Base-by-base conservation (phyloP, 2,329 filamentous ascomycete genomes). In the Xylariaceae sp. region DNA sequence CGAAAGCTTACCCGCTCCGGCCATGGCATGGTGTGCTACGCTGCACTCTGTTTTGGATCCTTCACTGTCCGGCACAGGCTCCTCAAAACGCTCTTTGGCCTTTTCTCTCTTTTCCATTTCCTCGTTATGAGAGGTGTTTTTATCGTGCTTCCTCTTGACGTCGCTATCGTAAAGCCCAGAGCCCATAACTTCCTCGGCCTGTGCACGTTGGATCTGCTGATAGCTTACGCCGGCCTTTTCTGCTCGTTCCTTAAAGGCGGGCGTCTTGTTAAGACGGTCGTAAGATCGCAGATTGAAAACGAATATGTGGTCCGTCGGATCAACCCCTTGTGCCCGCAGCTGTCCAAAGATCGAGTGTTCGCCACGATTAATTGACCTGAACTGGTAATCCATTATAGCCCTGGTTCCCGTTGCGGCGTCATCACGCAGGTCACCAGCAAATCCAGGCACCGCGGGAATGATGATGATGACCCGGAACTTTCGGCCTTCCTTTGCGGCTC, bases 321-420 rank as follows among this genome's bases (percentile, higher is more conserved):
- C 85, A 1, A 94, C 81, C 1, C 88, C 91, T 59, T 88, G 77
- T 5, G 81, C 82, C 54, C 78, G 76, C 55, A 96, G 84, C 67
- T 88, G 86, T 40, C 83, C 90, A 64, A 88, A 94, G 50, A 99
- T 97, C 3, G 90, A 96, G 68, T 97, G 79, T 60, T 95, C 87
- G 4, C 94, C 94, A 44, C 94, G 86, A 66, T 87, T 89, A 61
- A 99, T 95, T 0, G 90, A 95, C 72, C 95, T 95, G 77, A 94
- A 99, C 69, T 97, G 94, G 67, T 96, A 97, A 69, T 97, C 91
- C 90, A 99, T 97, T 65, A 97, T 99, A 8, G 91, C 92, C 47
- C 90, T 75, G 0, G 92, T 97, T 7, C 92, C 92, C 1, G 83
- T 83, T 0, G 92, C 92, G 26, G 88, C 90, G 63, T 89, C 85